phyloP scores from a whole-genome alignment of 352 stramenopile genomes.

The Phytopythium cucurbitacearum region DNA sequence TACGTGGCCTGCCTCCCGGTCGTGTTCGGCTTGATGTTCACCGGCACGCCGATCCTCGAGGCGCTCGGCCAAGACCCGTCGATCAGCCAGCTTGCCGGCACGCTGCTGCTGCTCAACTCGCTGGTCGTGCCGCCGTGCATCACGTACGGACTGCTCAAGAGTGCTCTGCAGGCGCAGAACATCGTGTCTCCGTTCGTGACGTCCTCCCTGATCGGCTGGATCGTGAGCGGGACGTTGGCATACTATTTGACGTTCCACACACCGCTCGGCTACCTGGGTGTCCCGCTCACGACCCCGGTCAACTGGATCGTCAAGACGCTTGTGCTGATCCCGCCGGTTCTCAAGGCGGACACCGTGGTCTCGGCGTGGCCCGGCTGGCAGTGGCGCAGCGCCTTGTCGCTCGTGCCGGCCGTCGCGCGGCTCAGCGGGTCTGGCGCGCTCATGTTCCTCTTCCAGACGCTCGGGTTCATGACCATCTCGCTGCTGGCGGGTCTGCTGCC shows the following conservation, averaged over 20 bases:
- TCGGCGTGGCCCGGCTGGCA: slow-evolving; percentile 38
- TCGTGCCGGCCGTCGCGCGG: slow-evolving; percentile 21
- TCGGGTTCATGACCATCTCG: slow-evolving; percentile 17
- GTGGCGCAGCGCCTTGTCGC: slow-evolving; percentile 8
- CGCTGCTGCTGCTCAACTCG: slow-evolving; percentile 24
- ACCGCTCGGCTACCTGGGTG: slow-evolving; percentile 34
- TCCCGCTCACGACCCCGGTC: slow-evolving; percentile 28
- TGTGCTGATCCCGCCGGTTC: slow-evolving; percentile 26
- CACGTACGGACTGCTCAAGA: slow-evolving; percentile 26
- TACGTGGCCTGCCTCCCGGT: slow-evolving; percentile 19
- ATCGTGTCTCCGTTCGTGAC: slow-evolving; percentile 30
- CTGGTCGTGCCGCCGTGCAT: slow-evolving; percentile 19
- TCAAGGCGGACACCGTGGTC: slow-evolving; percentile 24
- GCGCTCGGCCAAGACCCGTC: slow-evolving; percentile 32
- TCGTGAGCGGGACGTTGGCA: slow-evolving; percentile 19
- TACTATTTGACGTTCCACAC: slow-evolving; percentile 40
- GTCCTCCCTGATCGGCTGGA: slow-evolving; percentile 15
- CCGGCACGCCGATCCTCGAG: slow-evolving; percentile 25
- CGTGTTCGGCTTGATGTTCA: slow-evolving; percentile 20
- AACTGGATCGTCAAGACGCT: slow-evolving; percentile 27
- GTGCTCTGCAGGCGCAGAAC: slow-evolving; percentile 44
- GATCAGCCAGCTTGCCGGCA: slow-evolving; percentile 20
- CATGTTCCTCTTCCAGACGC: slow-evolving; percentile 29
- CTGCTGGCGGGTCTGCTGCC: slow-evolving; percentile 31
- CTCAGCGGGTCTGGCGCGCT: slow-evolving; percentile 20